Conservation (phyloP, 1,284 basidiomycete genomes). For the Ceratorhiza oryzae-sativae region DNA sequence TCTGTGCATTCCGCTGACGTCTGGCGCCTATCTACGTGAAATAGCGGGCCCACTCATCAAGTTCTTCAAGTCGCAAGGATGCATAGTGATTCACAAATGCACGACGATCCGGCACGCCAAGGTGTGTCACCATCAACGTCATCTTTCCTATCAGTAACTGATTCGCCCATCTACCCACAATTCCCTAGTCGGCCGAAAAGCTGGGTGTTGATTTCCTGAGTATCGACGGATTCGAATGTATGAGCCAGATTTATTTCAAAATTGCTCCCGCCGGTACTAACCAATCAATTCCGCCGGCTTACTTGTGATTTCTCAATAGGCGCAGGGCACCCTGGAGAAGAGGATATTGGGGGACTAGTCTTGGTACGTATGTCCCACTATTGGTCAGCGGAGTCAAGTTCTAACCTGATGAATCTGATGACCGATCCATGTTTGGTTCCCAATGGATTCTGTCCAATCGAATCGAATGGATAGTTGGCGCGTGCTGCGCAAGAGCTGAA, state of each 20-base stretch:
- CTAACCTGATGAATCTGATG: neutral
- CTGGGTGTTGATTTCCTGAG: constrained; percentile 85
- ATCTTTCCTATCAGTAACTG: constrained; percentile 3
- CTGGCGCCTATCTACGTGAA: neutral
- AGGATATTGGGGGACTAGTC: constrained; percentile 91
- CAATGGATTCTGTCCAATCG: neutral
- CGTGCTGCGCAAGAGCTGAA: constrained; percentile 86
- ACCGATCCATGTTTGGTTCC: neutral
- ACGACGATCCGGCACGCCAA: constrained; percentile 88
- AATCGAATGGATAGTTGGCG: constrained; percentile 64
- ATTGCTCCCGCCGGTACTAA: constrained; percentile 3
- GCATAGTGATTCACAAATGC: constrained; percentile 90
- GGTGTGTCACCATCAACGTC: constrained; percentile 51
- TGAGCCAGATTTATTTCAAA: constrained; percentile 42
- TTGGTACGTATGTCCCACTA: constrained; percentile 60
- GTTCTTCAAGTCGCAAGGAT: constrained; percentile 76
- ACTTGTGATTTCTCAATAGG: constrained; percentile 55
- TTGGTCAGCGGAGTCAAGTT: neutral
- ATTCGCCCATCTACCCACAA: neutral
- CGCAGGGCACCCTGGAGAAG: constrained; percentile 94
- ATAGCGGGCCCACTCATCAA: constrained; percentile 65
- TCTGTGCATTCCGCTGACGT: neutral
- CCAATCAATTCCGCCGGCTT: neutral
- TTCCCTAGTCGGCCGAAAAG: constrained; percentile 64
- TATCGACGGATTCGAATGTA: constrained; percentile 90